These are phyloP conservation scores for Paramecium sonneborni DNA, from an alignment of 73 alveolate species.

Conservation along the genomic window DNA sequence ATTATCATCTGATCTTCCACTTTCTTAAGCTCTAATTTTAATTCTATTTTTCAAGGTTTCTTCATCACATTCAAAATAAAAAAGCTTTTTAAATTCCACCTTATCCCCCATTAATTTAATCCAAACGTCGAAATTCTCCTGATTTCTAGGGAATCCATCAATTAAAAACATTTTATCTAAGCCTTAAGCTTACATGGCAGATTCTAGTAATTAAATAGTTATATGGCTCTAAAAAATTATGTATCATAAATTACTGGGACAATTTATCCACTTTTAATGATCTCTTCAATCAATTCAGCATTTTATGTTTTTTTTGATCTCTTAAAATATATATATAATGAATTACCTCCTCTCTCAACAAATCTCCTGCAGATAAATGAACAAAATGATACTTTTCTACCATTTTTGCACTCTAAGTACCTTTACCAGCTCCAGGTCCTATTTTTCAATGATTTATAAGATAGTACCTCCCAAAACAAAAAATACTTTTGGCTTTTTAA, in stretches of 20 bases:
- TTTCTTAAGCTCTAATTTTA: conserved; percentile 83
- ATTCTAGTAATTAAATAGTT: conserved; percentile 66
- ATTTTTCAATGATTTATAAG: neutral
- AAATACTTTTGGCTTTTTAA: conserved; percentile 54
- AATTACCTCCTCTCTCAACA: conserved; percentile 79
- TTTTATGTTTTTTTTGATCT: conserved; percentile 69
- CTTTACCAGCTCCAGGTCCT: conserved; percentile 86
- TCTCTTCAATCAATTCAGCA: conserved; percentile 74
- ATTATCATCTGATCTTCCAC: conserved; percentile 96
- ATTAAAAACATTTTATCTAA: conserved; percentile 71
- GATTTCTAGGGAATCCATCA: conserved; percentile 87
- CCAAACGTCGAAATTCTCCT: conserved; percentile 86
- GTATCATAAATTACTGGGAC: conserved; percentile 69
- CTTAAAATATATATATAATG: neutral
- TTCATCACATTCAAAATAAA: conserved; percentile 52
- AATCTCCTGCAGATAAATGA: conserved; percentile 84
- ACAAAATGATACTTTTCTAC: conserved; percentile 69
- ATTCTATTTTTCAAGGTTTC: conserved; percentile 89
- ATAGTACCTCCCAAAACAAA: conserved; percentile 73
- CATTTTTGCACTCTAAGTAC: conserved; percentile 80
- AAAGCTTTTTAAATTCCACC: conserved; percentile 31
- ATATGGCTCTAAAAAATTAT: conserved; percentile 42
- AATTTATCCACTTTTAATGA: conserved; percentile 79
- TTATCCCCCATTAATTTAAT: conserved; percentile 68
- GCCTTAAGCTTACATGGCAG: conserved; percentile 73